Percentiles rank a stretch among this genome's conserved stretches.
phyloP scores from a whole-genome alignment of 306 rosid genomes.

The Inga oerstediana region DNA sequence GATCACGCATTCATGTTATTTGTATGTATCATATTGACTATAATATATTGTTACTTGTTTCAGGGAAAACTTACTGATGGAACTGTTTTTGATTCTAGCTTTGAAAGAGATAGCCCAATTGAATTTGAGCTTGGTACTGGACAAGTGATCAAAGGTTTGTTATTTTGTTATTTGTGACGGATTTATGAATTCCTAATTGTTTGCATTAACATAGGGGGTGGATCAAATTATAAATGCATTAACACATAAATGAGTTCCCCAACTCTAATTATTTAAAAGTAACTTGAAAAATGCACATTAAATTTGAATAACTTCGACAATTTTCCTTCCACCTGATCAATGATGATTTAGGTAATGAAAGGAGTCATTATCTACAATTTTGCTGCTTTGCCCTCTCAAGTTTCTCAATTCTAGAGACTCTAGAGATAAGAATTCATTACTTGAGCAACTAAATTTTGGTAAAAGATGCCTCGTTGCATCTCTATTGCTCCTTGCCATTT shows the following conservation, averaged over 20 bases:
- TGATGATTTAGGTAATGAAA: background rate
- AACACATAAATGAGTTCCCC: background rate
- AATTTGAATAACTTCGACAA: background rate
- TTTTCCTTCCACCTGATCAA: background rate
- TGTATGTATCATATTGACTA: constrained; percentile 6
- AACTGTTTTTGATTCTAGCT: constrained; percentile 96
- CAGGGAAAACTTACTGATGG: constrained; percentile 99
- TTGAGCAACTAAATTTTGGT: background rate
- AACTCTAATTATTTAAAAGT: background rate
- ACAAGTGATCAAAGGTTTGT: constrained; percentile 93
- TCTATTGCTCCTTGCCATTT: too few species aligned
- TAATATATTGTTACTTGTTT: constrained; percentile 17
- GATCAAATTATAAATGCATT: background rate
- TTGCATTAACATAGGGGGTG: background rate
- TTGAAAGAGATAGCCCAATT: constrained; percentile 84
- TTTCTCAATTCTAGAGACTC: background rate
- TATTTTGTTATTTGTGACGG: constrained; percentile 31
- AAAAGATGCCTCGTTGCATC: background rate
- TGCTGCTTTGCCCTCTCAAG: background rate
- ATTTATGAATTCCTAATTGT: background rate
- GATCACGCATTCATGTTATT: constrained; percentile 15
- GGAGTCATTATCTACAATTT: background rate
- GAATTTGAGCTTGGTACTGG: constrained; percentile 91
- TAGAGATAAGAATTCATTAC: background rate
- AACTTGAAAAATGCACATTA: background rate